Evolutionary conservation across 2,329 filamentous ascomycete species (phyloP).

Genomic region (Coniochaeta sp.): DNA sequence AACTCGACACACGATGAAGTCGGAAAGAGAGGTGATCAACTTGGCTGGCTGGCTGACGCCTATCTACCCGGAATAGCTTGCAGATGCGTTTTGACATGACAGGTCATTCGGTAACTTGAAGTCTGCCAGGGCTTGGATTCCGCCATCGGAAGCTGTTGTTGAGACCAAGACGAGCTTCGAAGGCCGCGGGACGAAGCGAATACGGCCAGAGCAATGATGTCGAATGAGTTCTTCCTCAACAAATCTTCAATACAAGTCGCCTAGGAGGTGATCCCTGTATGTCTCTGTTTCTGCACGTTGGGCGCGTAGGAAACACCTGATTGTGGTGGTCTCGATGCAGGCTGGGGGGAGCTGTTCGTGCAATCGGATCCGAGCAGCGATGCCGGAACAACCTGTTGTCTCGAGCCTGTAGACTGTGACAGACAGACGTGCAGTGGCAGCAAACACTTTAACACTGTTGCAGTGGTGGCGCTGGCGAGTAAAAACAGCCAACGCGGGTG

Average conservation of each 20-base stretch:
- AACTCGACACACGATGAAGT: neutral
- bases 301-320: slow-evolving; percentile 47
- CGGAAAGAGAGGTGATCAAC: neutral
- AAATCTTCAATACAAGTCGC: neutral
- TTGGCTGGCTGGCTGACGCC: neutral
- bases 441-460: slow-evolving; percentile 1
- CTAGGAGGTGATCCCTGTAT: slow-evolving; percentile 27
- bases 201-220: slow-evolving; percentile 8
- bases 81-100: no score
- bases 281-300: slow-evolving; percentile 16
- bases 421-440: no score
- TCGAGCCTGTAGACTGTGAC: neutral
- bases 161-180: neutral
- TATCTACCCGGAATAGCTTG: no score
- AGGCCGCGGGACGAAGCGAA: slow-evolving; percentile 24
- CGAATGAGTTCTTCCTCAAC: slow-evolving; percentile 6
- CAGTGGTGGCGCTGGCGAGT: neutral
- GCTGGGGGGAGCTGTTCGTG: slow-evolving; percentile 19
- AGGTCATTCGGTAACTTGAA: no score
- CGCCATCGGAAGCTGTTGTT: neutral
- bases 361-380: slow-evolving; percentile 38
- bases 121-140: neutral
- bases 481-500: slow-evolving; percentile 4
- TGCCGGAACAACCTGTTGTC: slow-evolving; percentile 28
- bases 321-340: slow-evolving; percentile 29